Evolutionary conservation across 1,139 yeast genomes (phyloP).

Genomic region (Geotrichum carabidarum): DNA sequence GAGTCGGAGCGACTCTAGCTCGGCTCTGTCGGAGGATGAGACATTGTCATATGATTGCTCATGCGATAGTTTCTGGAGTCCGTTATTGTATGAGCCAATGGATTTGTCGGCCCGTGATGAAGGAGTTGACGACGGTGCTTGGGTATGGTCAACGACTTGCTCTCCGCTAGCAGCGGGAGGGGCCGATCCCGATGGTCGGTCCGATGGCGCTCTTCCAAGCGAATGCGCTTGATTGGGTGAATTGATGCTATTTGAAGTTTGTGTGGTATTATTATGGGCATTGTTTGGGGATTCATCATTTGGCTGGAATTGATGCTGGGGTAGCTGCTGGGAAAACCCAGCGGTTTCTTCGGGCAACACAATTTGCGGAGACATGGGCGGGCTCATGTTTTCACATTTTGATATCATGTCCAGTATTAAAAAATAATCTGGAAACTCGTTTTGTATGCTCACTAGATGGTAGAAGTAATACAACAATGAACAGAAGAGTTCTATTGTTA

Average conservation of each 20-base stretch:
- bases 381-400: constrained; percentile 1
- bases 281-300: neutral
- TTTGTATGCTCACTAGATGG: constrained; percentile 1
- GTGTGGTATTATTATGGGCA: neutral
- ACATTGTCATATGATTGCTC: neutral
- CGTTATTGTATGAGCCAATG: no score
- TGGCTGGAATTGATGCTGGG: neutral
- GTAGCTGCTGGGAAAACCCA: neutral
- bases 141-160: no score
- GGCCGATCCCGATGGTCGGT: neutral
- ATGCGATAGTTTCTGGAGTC: no score
- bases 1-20: neutral
- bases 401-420: constrained; percentile 8
- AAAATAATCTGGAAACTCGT: constrained; percentile 14
- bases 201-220: neutral
- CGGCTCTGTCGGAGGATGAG: neutral
- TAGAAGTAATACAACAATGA: neutral
- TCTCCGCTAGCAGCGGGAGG: no score
- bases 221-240: neutral
- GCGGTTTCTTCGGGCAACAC: neutral
- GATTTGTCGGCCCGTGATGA: no score
- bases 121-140: no score
- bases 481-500: neutral
- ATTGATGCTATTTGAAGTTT: neutral
- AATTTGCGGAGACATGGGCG: neutral